A percentile compares a stretch with the other conserved stretches of the same genome.
Conservation (phyloP, 495 filamentous ascomycete species). For the Xanthoparmelia taractica region DNA sequence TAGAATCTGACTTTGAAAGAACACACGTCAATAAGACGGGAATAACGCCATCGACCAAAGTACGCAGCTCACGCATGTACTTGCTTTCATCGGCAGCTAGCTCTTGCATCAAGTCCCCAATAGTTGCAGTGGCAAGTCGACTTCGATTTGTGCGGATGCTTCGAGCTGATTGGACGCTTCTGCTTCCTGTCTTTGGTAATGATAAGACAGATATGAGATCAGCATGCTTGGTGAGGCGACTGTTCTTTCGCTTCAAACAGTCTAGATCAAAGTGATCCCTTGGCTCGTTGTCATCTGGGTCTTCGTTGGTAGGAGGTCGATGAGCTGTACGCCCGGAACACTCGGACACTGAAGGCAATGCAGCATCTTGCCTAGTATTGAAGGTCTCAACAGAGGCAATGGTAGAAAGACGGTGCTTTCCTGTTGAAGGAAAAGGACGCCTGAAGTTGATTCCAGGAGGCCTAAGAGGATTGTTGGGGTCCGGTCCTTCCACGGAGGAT, state of each 20-base stretch:
- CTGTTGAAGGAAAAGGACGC: constrained; percentile 54
- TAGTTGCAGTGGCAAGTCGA: constrained; percentile 55
- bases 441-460: constrained; percentile 32
- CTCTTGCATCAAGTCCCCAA: constrained; percentile 70
- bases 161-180: constrained; percentile 59
- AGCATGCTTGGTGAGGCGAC: constrained; percentile 80
- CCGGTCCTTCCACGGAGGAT: constrained; percentile 22
- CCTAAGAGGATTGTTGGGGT: constrained; percentile 15
- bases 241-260: constrained; percentile 38
- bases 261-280: constrained; percentile 40
- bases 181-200: constrained; percentile 54
- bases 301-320: constrained; percentile 7
- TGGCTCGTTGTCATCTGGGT: constrained; percentile 30
- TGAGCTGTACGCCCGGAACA: constrained; percentile 14
- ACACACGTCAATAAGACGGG: constrained; percentile 86
- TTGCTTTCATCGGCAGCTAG: constrained; percentile 77
- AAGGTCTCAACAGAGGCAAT: constrained; percentile 60
- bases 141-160: constrained; percentile 67
- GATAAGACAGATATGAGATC: constrained; percentile 92
- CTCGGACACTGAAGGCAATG: constrained; percentile 36
- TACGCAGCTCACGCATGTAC: constrained; percentile 87
- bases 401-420: constrained; percentile 62
- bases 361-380: constrained; percentile 31
- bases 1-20: constrained; percentile 61
- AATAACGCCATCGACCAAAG: constrained; percentile 90